Evolutionary conservation across 352 stramenopile genomes (phyloP).

Genomic region (Stephanocyclus meneghinianus): DNA sequence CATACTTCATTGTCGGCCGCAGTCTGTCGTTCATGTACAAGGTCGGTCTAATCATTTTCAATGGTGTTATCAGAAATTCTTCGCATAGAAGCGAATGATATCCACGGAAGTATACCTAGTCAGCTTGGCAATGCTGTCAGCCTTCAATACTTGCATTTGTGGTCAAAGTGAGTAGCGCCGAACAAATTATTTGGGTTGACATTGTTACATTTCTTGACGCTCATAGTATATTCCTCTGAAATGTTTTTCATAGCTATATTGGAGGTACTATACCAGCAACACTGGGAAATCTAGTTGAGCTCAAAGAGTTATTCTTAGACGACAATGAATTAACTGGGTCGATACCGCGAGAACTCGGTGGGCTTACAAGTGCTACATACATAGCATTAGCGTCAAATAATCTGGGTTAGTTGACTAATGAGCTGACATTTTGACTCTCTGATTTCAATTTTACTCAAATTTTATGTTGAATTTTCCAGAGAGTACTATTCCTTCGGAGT

Average conservation of each 20-base stretch:
- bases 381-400: conserved; percentile 45
- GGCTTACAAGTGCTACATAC: conserved; percentile 34
- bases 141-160: conserved; percentile 57
- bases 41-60: no score
- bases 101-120: conserved; percentile 34
- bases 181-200: not conserved
- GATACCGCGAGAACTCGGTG: conserved; percentile 44
- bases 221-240: not conserved
- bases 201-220: not conserved
- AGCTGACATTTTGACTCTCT: not conserved
- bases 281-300: conserved; percentile 34
- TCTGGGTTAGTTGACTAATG: conserved; percentile 17
- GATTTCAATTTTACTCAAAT: no score
- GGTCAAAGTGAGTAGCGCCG: conserved; percentile 33
- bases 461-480: conserved; percentile 2
- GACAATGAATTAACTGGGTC: conserved; percentile 52
- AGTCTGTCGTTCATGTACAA: not conserved
- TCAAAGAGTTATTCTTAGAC: conserved; percentile 53
- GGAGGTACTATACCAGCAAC: conserved; percentile 27
- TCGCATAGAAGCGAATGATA: conserved; percentile 49
- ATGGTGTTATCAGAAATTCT: conserved; percentile 20
- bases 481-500: conserved; percentile 32
- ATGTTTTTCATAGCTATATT: conserved; percentile 34
- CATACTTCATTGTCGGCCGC: not conserved
- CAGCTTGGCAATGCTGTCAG: conserved; percentile 30